These are phyloP conservation scores for Maudiozyma bulderi DNA, from an alignment of 805 yeast genomes.

Conservation along the genomic window DNA sequence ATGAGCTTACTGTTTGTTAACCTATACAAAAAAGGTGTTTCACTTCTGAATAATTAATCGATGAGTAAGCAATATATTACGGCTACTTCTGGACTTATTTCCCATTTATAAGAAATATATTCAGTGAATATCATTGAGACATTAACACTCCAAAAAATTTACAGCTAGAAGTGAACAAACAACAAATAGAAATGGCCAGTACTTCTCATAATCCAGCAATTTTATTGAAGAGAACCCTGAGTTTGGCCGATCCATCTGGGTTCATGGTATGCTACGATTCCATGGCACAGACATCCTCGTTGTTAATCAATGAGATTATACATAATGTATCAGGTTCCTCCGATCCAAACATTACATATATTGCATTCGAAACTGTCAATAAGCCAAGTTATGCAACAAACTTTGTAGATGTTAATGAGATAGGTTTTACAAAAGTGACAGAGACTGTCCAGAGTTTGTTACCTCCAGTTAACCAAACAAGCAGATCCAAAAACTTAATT, in stretches of 20 bases:
- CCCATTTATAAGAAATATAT: not conserved
- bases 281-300: conserved; percentile 53
- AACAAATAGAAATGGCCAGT: conserved; percentile 22
- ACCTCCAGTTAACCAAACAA: conserved; percentile 13
- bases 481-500: conserved; percentile 27
- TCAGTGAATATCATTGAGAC: not conserved
- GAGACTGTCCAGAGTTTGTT: conserved; percentile 14
- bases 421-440: conserved; percentile 9
- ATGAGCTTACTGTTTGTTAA: too few species aligned
- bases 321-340: conserved; percentile 27
- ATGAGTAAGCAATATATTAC: not conserved
- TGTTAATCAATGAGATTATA: conserved; percentile 50
- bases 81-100: too few species aligned
- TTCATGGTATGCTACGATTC: conserved; percentile 63
- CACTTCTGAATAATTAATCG: not conserved
- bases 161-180: not conserved
- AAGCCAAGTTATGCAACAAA: conserved; percentile 41
- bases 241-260: conserved; percentile 66
- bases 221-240: conserved; percentile 54
- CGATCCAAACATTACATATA: conserved; percentile 35
- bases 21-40: too few species aligned
- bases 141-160: not conserved
- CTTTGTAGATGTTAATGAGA: conserved; percentile 38
- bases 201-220: conserved; percentile 39
- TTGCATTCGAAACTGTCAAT: conserved; percentile 60